These are phyloP conservation scores for Salix brachista DNA, from an alignment of 345 rosid species.

Conservation along the genomic window DNA sequence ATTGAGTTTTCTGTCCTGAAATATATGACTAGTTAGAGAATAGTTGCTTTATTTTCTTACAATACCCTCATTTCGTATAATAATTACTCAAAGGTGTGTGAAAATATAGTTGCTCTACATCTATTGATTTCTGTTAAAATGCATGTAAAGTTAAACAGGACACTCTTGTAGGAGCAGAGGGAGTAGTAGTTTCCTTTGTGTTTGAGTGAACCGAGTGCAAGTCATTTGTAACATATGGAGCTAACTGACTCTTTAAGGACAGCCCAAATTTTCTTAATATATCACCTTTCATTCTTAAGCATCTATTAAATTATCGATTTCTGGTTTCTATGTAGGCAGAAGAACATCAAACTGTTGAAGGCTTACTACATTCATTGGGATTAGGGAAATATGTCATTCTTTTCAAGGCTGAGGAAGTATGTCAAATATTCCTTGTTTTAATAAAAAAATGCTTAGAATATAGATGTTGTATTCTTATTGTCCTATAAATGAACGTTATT, in stretches of 20 bases:
- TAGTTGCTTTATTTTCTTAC: background rate
- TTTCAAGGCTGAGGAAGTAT: conserved; percentile 95
- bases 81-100: background rate
- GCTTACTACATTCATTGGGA: conserved; percentile 66
- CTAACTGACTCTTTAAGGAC: background rate
- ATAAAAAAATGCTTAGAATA: background rate
- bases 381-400: conserved; percentile 64
- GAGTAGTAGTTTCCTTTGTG: background rate
- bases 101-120: background rate
- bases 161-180: background rate
- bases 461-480: background rate
- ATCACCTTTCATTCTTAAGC: background rate
- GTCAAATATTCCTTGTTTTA: conserved; percentile 24
- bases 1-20: background rate
- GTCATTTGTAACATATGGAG: background rate
- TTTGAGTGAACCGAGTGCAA: background rate
- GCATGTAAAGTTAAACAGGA: background rate
- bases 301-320: background rate
- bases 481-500: background rate
- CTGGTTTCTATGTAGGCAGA: conserved; percentile 41
- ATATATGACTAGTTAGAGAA: background rate
- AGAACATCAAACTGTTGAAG: conserved; percentile 75
- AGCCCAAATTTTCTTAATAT: background rate
- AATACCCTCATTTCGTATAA: background rate
- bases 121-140: background rate